Evolutionary conservation across 345 rosid species (phyloP).

Genomic region (Raphanus sativus): DNA sequence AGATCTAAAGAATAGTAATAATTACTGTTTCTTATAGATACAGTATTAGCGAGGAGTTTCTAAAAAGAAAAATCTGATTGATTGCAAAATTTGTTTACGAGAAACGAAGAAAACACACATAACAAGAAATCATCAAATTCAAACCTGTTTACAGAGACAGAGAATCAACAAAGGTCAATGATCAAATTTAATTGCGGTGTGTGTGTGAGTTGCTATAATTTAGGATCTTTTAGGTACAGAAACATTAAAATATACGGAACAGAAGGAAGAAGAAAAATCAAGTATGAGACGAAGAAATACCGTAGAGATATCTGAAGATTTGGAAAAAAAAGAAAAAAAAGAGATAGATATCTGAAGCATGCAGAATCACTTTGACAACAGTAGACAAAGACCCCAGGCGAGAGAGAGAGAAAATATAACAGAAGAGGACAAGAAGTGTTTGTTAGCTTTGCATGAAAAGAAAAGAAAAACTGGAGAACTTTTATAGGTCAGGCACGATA

Average conservation of each 20-base stretch:
- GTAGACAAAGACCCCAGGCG: constrained; percentile 19
- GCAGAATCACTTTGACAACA: constrained; percentile 29
- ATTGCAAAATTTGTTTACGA: constrained; percentile 15
- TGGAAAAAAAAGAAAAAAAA: too few species aligned
- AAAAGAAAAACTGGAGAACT: not conserved
- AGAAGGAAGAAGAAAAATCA: not conserved
- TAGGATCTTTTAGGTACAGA: not conserved
- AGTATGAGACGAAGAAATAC: not conserved
- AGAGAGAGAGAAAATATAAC: not conserved
- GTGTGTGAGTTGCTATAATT: not conserved
- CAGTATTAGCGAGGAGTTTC: too few species aligned
- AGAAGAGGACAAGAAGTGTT: constrained; percentile 7
- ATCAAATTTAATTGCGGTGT: constrained; percentile 7
- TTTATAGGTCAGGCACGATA: constrained; percentile 7
- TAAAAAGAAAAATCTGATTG: too few species aligned
- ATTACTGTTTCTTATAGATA: not conserved
- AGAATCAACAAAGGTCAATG: constrained; percentile 10
- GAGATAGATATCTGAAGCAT: constrained; percentile 20
- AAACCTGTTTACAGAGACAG: not conserved
- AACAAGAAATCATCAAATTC: constrained; percentile 2
- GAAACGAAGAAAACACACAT: not conserved
- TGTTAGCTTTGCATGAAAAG: constrained; percentile 28
- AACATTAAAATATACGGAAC: not conserved
- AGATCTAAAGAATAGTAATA: constrained; percentile 25
- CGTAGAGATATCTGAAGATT: not conserved